Evolutionary conservation across 176 grass and related monocot genomes (phyloP), one percentile per base, ranked within the genome.

Genomic region (Oryza australiensis): DNA sequence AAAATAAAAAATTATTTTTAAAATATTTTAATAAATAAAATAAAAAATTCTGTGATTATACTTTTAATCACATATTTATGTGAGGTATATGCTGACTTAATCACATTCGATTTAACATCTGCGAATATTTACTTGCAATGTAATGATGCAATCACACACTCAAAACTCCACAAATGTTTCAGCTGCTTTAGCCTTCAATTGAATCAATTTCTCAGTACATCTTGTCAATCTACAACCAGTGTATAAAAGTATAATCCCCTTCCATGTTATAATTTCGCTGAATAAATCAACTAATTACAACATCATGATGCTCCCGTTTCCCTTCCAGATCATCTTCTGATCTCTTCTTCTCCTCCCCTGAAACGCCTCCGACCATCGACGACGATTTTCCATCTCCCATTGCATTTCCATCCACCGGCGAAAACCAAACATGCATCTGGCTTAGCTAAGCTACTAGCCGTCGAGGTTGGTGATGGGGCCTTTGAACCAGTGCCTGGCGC

Each of bases 401-500:
- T 49, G 46, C 11, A 46, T 46, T 49, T 49, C 46, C 46, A 49
- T 15, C 46, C 11, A 3, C 14, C 46, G 1, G 46, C 14, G 46
- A 49, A 49, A 49, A 49, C 46, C 46, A 49, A 49, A 40, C 38
- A 8, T 40, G 1, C 2, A 40, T 40, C 38, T 40, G 9, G 38
- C 34, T 35, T 35, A 35, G 5, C 43, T 3, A 3, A 49, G 15
- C 49, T 53, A 94, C 1, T 37, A 37, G 35, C 70, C 79, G 29
- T 79, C 75, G 18, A 94, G 66, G 37, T 94, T 94, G 4, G 89
- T 81, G 66, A 92, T 73, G 62, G 92, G 92, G 0, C 92, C 89
- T 65, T 26, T 95, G 91, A 99, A 99, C 96, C 93, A 99, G 73
- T 91, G 89, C 64, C 89, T 80, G 20, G 93, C 89, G 42, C 82